Evolutionary conservation across 2,329 filamentous ascomycete genomes (phyloP).

Genomic region (Bipolaris cookei): DNA sequence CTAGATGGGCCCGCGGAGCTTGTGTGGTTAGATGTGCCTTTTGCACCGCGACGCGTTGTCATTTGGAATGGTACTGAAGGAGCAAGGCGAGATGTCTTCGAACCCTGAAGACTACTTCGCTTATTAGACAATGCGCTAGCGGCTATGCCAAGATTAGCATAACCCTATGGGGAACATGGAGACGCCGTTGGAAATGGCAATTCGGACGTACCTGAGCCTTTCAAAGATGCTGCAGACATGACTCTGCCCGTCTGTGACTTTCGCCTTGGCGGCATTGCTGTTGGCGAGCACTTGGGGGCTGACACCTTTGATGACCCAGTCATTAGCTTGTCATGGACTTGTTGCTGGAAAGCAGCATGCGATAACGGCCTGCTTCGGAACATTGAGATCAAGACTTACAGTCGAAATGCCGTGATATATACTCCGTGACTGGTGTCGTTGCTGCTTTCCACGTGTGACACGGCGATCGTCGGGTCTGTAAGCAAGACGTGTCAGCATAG

Average conservation of each 20-base stretch:
- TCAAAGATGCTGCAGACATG: conserved; percentile 20
- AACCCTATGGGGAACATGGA: conserved; percentile 25
- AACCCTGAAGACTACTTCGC: conserved; percentile 45
- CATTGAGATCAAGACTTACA: conserved; percentile 19
- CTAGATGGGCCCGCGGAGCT: conserved; percentile 45
- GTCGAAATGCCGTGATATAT: background rate
- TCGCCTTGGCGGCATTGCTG: conserved; percentile 45
- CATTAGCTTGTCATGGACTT: conserved; percentile 27
- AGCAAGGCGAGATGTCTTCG: conserved; percentile 51
- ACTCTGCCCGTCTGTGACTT: conserved; percentile 36
- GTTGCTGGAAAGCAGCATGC: background rate
- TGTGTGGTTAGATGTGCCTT: conserved; percentile 46
- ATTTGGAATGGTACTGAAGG: conserved; percentile 58
- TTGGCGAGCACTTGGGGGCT: conserved; percentile 10
- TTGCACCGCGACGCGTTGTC: conserved; percentile 55
- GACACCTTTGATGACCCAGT: conserved; percentile 15
- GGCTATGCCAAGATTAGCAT: conserved; percentile 49
- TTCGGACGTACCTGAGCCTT: conserved; percentile 30
- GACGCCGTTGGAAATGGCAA: conserved; percentile 14
- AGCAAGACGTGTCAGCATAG: conserved; percentile 27
- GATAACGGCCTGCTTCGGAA: background rate
- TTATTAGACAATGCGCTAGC: conserved; percentile 45
- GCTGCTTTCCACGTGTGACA: background rate
- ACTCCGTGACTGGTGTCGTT: background rate
- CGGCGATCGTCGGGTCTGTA: conserved; percentile 15